Evolutionary conservation across 2,329 filamentous ascomycete genomes (phyloP).

Genomic region (Venturia asperata): DNA sequence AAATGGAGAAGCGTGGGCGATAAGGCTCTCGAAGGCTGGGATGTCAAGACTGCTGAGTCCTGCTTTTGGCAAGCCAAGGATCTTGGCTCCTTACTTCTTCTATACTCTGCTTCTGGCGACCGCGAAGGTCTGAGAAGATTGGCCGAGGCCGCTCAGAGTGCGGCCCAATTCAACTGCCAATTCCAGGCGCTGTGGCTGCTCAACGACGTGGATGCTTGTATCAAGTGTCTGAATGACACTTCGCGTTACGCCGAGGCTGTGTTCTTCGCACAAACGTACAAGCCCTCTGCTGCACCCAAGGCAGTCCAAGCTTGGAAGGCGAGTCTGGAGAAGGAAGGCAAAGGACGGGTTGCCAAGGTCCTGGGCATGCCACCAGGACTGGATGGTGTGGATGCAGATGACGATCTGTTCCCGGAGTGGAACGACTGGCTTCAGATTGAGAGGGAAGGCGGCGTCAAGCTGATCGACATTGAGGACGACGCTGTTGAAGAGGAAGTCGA

Average conservation of each 20-base stretch:
- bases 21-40: slow-evolving; percentile 77
- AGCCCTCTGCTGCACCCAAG: slow-evolving; percentile 64
- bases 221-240: slow-evolving; percentile 71
- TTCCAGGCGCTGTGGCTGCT: slow-evolving; percentile 88
- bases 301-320: slow-evolving; percentile 77
- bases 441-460: slow-evolving; percentile 53
- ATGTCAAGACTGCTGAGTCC: slow-evolving; percentile 80
- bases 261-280: slow-evolving; percentile 91
- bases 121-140: slow-evolving; percentile 65
- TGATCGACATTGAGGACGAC: slow-evolving; percentile 33
- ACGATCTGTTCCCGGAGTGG: slow-evolving; percentile 94
- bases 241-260: slow-evolving; percentile 72
- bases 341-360: slow-evolving; percentile 73
- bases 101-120: slow-evolving; percentile 82
- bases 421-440: slow-evolving; percentile 81
- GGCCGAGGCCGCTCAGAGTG: slow-evolving; percentile 65
- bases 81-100: slow-evolving; percentile 75
- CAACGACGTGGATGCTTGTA: slow-evolving; percentile 73
- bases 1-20: slow-evolving; percentile 99
- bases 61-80: slow-evolving; percentile 91
- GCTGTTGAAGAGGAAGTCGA: slow-evolving; percentile 34
- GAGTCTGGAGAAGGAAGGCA: slow-evolving; percentile 73
- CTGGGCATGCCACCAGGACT: slow-evolving; percentile 72
- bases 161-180: slow-evolving; percentile 82
- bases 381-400: slow-evolving; percentile 53